These are phyloP conservation scores for Trichopus zeylanicus DNA, from an alignment of 116 monocot species.

Conservation along the genomic window DNA sequence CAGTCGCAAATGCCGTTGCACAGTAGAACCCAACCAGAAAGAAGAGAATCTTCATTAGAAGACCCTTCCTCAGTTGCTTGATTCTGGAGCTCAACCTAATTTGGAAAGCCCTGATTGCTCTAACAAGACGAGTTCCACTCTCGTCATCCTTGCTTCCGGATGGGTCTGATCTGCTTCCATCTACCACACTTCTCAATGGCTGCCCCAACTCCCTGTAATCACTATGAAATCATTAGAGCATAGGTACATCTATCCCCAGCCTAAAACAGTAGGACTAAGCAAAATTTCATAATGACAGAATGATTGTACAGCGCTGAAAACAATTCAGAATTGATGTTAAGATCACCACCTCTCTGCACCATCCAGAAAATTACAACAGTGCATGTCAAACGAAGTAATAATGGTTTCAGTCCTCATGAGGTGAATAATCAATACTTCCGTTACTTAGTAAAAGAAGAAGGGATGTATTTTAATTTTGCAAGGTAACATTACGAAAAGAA, in stretches of 20 bases:
- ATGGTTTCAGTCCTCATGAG: no score
- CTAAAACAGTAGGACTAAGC: no score
- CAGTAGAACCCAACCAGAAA: conserved; percentile 89
- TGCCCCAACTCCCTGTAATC: conserved; percentile 26
- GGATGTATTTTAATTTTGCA: no score
- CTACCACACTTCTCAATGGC: conserved; percentile 35
- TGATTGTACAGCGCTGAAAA: no score
- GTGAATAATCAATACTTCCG: no score
- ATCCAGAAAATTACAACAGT: no score
- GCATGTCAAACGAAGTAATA: no score
- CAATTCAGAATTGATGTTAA: no score
- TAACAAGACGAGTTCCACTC: conserved; percentile 48
- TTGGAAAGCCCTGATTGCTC: conserved; percentile 36
- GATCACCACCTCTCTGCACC: no score
- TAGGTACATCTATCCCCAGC: not conserved
- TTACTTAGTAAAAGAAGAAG: no score
- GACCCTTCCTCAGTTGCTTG: conserved; percentile 40
- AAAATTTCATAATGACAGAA: no score
- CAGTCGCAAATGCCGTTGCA: conserved; percentile 88
- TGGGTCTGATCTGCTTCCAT: conserved; percentile 25
- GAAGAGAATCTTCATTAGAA: conserved; percentile 64
- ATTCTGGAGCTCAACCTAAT: conserved; percentile 33
- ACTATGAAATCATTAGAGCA: not conserved
- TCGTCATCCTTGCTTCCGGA: conserved; percentile 24
- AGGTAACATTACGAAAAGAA: no score